Evolutionary conservation across 345 rosid species (phyloP).

Genomic region (Sonneratia caseolaris): DNA sequence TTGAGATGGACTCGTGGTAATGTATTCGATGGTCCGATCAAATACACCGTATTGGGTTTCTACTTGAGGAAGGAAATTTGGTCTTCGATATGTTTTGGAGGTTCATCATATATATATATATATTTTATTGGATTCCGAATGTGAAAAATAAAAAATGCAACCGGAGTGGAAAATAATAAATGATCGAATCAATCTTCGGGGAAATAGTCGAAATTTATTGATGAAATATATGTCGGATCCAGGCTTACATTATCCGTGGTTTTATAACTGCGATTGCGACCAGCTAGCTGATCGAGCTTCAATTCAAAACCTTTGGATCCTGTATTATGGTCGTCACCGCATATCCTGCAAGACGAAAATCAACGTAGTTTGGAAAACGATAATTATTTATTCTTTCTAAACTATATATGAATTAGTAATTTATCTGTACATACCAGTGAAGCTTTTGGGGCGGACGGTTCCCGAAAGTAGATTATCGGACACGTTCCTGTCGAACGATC

Average conservation of each 20-base stretch:
- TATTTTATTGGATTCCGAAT: too few species aligned
- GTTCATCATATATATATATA: too few species aligned
- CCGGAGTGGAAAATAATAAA: background rate
- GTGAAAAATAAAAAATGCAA: too few species aligned
- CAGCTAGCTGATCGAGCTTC: background rate
- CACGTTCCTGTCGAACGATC: slow-evolving; percentile 26
- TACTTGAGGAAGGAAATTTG: too few species aligned
- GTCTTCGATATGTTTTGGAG: too few species aligned
- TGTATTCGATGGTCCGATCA: too few species aligned
- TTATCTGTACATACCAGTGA: slow-evolving; percentile 15
- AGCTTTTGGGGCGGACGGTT: slow-evolving; percentile 15
- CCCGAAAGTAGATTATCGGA: slow-evolving; percentile 28
- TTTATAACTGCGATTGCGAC: background rate
- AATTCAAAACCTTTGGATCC: slow-evolving; percentile 22
- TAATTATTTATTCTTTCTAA: background rate
- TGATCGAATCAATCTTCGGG: background rate
- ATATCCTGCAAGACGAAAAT: slow-evolving; percentile 13
- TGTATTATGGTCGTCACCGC: slow-evolving; percentile 25
- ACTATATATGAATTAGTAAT: too few species aligned
- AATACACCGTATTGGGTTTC: too few species aligned
- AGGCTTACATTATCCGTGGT: too few species aligned
- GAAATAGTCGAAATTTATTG: background rate
- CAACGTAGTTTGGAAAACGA: background rate
- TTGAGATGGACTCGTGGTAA: background rate
- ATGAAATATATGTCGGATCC: background rate